Conservation (phyloP, 768 basidiomycete genomes). For the Kondoa subrosea region DNA sequence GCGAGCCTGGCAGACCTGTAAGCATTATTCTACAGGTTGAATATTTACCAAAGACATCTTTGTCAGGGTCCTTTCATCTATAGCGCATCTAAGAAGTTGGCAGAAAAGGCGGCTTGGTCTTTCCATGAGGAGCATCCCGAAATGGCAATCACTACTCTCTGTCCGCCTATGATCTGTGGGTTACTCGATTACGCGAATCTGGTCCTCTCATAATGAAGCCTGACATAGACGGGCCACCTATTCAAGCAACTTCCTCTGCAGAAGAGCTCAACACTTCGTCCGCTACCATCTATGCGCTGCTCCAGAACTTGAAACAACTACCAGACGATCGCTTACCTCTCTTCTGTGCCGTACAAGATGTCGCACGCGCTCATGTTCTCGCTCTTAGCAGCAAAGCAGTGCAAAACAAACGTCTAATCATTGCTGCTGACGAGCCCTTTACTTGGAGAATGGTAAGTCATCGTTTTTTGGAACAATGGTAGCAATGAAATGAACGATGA, state of each 20-base stretch:
- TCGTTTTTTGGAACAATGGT: no score
- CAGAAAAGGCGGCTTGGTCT: slow-evolving; percentile 24
- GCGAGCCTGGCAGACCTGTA: slow-evolving; percentile 6
- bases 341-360: slow-evolving; percentile 21
- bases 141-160: slow-evolving; percentile 16
- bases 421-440: slow-evolving; percentile 23
- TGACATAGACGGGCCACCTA: no score
- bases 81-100: slow-evolving; percentile 20
- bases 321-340: slow-evolving; percentile 24
- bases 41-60: not conserved
- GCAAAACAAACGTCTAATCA: slow-evolving; percentile 18
- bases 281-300: slow-evolving; percentile 22
- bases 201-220: no score
- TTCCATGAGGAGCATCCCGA: slow-evolving; percentile 18
- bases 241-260: slow-evolving; percentile 16
- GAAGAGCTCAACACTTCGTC: slow-evolving; percentile 24
- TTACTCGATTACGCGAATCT: no score
- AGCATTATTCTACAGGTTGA: slow-evolving; percentile 8
- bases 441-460: slow-evolving; percentile 24
- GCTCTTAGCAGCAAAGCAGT: slow-evolving; percentile 17
- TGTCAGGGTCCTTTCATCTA: not conserved
- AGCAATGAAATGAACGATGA: not conserved
- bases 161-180: slow-evolving; percentile 29
- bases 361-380: slow-evolving; percentile 21
- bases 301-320: slow-evolving; percentile 11